These are phyloP conservation scores for Cystoderma amianthinum DNA, from an alignment of 768 basidiomycete genomes.

Conservation along the genomic window DNA sequence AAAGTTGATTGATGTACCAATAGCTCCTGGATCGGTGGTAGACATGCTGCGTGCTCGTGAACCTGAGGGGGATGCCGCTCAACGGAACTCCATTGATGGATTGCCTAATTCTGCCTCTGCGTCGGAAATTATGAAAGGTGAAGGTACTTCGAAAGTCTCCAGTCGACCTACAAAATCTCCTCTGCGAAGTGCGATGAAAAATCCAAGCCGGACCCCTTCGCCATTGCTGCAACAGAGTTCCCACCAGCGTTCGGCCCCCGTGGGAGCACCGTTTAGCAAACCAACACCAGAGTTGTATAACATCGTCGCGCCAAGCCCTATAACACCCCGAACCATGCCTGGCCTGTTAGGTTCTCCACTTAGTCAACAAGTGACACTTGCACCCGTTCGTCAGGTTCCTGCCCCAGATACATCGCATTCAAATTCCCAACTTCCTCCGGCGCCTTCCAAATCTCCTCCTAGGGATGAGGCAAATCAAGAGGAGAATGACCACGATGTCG, in stretches of 20 bases:
- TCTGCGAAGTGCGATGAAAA: slow-evolving; percentile 57
- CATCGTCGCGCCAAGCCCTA: background rate
- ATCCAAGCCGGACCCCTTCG: slow-evolving; percentile 42
- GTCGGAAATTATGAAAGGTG: background rate
- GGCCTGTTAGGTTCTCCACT: background rate
- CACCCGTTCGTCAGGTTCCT: background rate
- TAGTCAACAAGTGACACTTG: background rate
- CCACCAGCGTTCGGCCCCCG: no score
- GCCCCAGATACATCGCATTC: background rate
- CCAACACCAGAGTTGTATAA: background rate
- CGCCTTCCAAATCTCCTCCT: no score
- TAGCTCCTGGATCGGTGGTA: slow-evolving; percentile 31
- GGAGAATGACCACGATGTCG: slow-evolving; percentile 15
- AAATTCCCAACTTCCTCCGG: no score
- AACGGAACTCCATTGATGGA: background rate
- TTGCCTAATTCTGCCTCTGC: slow-evolving; percentile 1
- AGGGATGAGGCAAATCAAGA: no score
- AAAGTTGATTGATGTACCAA: slow-evolving; percentile 8
- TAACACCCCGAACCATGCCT: background rate
- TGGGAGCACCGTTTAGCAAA: no score
- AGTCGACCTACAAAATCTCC: slow-evolving; percentile 37
- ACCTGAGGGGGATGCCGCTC: slow-evolving; percentile 1
- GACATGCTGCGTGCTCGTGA: slow-evolving; percentile 11
- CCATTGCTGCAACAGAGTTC: slow-evolving; percentile 22
- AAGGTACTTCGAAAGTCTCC: background rate